These are phyloP conservation scores for Antarctomyces pellizariae DNA, from an alignment of 495 filamentous ascomycete genomes.

Conservation along the genomic window DNA sequence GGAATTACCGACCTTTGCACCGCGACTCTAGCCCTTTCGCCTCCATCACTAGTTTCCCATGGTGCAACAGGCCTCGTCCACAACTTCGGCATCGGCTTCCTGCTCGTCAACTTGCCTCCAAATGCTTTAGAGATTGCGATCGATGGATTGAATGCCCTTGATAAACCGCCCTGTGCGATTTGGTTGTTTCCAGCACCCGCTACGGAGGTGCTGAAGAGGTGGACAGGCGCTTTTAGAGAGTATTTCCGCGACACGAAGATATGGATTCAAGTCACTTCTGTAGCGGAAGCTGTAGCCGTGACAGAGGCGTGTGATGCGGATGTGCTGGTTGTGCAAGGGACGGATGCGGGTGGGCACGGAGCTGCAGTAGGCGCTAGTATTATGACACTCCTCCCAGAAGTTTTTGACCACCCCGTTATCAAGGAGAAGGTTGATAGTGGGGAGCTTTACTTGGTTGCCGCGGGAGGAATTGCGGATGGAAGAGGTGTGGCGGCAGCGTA, in stretches of 20 bases:
- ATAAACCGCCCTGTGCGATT: slow-evolving; percentile 38
- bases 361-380: slow-evolving; percentile 23
- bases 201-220: slow-evolving; percentile 24
- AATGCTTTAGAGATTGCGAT: too few species aligned
- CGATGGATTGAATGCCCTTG: too few species aligned
- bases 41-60: too few species aligned
- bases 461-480: slow-evolving; percentile 40
- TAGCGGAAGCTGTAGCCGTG: slow-evolving; percentile 27
- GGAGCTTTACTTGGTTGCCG: slow-evolving; percentile 32
- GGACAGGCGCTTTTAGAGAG: slow-evolving; percentile 27
- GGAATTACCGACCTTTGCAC: slow-evolving; percentile 2
- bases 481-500: slow-evolving; percentile 32
- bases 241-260: slow-evolving; percentile 28
- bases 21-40: too few species aligned
- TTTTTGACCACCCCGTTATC: slow-evolving; percentile 28
- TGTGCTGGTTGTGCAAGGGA: slow-evolving; percentile 48
- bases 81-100: slow-evolving; percentile 44
- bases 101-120: too few species aligned
- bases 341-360: slow-evolving; percentile 51
- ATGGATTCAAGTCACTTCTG: slow-evolving; percentile 45
- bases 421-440: slow-evolving; percentile 13
- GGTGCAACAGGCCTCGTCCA: too few species aligned
- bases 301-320: slow-evolving; percentile 24
- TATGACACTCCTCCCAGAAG: slow-evolving; percentile 13
- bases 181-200: slow-evolving; percentile 47